Conservation (phyloP, 768 basidiomycete genomes). For the Chiua virens region DNA sequence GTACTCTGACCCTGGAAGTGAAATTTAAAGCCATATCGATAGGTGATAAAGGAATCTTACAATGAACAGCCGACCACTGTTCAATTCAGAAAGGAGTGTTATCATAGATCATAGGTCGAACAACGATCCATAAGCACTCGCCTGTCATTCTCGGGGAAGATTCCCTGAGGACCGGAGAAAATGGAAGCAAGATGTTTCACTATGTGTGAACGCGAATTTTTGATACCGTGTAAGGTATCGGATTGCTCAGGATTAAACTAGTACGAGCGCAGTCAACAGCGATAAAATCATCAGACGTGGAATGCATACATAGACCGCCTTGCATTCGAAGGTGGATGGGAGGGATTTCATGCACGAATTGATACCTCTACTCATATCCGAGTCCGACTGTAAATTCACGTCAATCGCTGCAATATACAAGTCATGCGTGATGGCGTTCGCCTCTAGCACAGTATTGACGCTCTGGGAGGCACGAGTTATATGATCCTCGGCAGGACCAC, state of each 20-base stretch:
- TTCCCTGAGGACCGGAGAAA: constrained; percentile 1
- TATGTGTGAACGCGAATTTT: not conserved
- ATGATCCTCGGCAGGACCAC: not conserved
- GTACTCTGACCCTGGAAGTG: constrained; percentile 77
- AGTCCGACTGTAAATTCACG: not conserved
- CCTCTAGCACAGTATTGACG: not conserved
- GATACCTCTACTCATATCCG: constrained; percentile 9
- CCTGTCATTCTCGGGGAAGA: constrained; percentile 6
- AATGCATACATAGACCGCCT: constrained; percentile 4
- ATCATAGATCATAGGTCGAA: not conserved
- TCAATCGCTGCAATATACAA: constrained; percentile 6
- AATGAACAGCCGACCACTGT: constrained; percentile 64
- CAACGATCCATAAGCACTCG: not conserved
- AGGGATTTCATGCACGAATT: constrained; percentile 6
- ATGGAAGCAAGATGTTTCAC: not conserved
- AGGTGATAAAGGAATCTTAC: constrained; percentile 37
- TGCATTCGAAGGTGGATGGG: not conserved
- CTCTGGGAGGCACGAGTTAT: not conserved
- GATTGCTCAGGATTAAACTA: constrained; percentile 13
- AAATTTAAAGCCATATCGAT: not conserved
- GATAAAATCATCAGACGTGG: not conserved
- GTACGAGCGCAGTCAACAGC: not conserved
- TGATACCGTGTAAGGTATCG: not conserved
- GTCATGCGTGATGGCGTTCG: not conserved
- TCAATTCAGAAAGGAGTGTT: not conserved